phyloP scores from a whole-genome alignment of 768 basidiomycete genomes.

The Kockovaella imperatae region DNA sequence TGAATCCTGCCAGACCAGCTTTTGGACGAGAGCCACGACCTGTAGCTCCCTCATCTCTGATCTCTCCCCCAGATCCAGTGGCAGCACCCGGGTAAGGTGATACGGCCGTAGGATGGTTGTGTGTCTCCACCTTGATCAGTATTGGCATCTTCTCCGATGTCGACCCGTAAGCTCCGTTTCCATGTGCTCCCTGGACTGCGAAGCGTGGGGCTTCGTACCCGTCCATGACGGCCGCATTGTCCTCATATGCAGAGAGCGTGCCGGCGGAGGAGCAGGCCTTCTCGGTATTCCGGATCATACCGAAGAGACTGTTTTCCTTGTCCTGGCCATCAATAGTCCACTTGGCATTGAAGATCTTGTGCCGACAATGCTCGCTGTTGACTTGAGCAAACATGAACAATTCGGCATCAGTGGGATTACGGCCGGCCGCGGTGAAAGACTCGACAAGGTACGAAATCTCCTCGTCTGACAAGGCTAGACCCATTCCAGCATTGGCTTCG shows the following conservation, averaged over 20 bases:
- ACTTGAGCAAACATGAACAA: constrained; percentile 99
- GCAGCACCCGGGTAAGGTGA: constrained; percentile 98
- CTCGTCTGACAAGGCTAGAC: constrained; percentile 78
- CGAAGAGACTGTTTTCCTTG: constrained; percentile 70
- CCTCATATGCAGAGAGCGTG: constrained; percentile 93
- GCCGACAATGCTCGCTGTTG: constrained; percentile 98
- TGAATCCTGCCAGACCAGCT: constrained; percentile 86
- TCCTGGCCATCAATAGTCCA: constrained; percentile 76
- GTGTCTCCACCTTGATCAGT: constrained; percentile 95
- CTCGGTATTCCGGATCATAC: constrained; percentile 97
- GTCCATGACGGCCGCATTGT: constrained; percentile 90
- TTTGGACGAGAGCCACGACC: constrained; percentile 94
- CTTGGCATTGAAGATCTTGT: constrained; percentile 98
- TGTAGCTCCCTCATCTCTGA: constrained; percentile 93
- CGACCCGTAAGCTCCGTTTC: constrained; percentile 52
- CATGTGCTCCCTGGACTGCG: constrained; percentile 47
- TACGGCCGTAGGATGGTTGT: constrained; percentile 97
- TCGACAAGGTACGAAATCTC: constrained; percentile 89
- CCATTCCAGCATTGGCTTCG: constrained; percentile 71
- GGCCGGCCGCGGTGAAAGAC: constrained; percentile 72
- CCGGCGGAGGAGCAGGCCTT: constrained; percentile 57
- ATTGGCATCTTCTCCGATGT: constrained; percentile 70
- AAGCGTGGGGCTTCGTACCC: constrained; percentile 72
- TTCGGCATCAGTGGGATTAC: constrained; percentile 93
- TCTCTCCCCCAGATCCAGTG: constrained; percentile 96